Evolutionary conservation across 495 filamentous ascomycete species (phyloP).

Genomic region (Neurospora tetraspora): DNA sequence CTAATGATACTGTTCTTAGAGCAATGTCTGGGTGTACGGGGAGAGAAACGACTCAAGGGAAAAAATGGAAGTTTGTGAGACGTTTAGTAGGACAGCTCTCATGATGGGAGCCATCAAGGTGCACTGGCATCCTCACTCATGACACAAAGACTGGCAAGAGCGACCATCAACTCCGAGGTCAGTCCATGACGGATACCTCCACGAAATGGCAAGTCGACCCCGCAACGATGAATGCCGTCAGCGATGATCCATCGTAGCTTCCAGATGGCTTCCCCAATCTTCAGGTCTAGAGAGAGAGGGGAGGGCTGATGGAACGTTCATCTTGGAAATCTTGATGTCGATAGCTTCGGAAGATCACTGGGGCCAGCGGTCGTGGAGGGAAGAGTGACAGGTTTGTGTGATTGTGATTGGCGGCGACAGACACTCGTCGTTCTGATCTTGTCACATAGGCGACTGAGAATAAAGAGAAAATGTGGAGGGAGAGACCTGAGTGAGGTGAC

Average conservation of each 20-base stretch:
- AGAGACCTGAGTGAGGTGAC: not conserved
- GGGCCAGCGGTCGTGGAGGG: not conserved
- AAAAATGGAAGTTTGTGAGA: not conserved
- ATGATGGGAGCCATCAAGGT: not conserved
- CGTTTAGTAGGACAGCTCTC: not conserved
- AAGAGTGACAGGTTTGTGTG: not conserved
- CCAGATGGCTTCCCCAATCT: not conserved
- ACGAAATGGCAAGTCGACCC: not conserved
- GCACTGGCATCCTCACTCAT: not conserved
- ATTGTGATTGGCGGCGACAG: not conserved
- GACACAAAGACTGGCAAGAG: not conserved
- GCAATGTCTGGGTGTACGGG: not conserved
- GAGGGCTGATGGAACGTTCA: not conserved
- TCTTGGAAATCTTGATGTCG: not conserved
- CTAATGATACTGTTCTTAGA: not conserved
- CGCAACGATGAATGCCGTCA: not conserved
- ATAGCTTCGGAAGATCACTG: not conserved
- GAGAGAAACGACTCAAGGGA: not conserved
- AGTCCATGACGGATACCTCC: not conserved
- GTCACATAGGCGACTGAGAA: not conserved
- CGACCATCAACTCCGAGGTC: not conserved
- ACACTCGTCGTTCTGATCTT: not conserved
- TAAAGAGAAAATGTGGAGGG: not conserved
- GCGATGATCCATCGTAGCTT: not conserved
- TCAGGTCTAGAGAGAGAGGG: not conserved